These are phyloP conservation scores for bread wheat (Triticum aestivum) DNA, from an alignment of 176 grass and related monocot species.

Conservation along the genomic window IWGSC_CS_RefSeq_v2.1 NC_057804.1:534359451-534359950, in stretches of 20 bases:
- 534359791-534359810: not conserved
- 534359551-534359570: not conserved
- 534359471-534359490: not conserved
- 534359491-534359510: not conserved
- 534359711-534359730: not conserved
- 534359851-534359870: not conserved
- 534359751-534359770: not conserved
- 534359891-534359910: not conserved
- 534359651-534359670: not conserved
- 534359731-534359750: not conserved
- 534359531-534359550: not conserved
- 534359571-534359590: not conserved
- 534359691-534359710: not conserved
- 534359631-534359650: not conserved
- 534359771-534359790: not conserved
- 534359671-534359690: not conserved
- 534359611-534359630: not conserved
- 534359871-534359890: not conserved
- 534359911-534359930: not conserved
- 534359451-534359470: not conserved
- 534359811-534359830: not conserved
- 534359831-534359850: not conserved
- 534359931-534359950: no score
- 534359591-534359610: not conserved
- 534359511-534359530: not conserved